phyloP scores from a whole-genome alignment of 306 rosid genomes.

The Rosa lucieae region DNA sequence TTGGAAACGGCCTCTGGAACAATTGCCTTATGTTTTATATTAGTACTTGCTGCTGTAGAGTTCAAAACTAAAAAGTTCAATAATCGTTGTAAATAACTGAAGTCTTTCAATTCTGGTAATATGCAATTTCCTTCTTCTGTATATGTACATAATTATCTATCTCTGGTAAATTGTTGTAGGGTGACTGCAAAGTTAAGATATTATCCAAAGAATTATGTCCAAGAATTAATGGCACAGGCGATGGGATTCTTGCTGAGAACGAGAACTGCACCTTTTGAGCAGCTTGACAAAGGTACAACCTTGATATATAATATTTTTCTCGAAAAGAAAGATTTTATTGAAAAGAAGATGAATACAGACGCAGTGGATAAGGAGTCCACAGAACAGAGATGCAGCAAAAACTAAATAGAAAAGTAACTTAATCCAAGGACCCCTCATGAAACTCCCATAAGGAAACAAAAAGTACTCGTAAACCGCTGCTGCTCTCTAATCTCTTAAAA shows the following conservation, averaged over 20 bases:
- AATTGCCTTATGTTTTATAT: not conserved
- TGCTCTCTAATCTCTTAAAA: not conserved
- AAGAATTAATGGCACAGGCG: constrained; percentile 80
- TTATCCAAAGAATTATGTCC: constrained; percentile 77
- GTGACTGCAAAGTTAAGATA: constrained; percentile 65
- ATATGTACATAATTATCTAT: not conserved
- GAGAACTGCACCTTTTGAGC: constrained; percentile 72
- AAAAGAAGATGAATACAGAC: not conserved
- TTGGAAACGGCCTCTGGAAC: not conserved
- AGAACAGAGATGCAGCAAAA: not conserved
- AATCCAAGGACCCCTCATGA: not conserved
- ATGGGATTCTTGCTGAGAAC: constrained; percentile 76
- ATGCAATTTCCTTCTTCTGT: not conserved
- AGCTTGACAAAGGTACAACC: constrained; percentile 67
- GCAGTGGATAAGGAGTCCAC: not conserved
- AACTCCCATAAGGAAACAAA: not conserved
- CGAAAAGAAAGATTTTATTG: too few species aligned
- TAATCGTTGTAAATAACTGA: not conserved
- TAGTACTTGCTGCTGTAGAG: not conserved
- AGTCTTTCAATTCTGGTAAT: not conserved
- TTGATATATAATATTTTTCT: not conserved
- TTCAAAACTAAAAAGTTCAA: not conserved
- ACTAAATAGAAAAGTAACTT: not conserved
- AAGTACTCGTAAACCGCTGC: not conserved
- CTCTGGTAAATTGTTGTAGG: constrained; percentile 40